These are phyloP conservation scores for Suillus subluteus DNA, from an alignment of 768 basidiomycete species.

Conservation along the genomic window DNA sequence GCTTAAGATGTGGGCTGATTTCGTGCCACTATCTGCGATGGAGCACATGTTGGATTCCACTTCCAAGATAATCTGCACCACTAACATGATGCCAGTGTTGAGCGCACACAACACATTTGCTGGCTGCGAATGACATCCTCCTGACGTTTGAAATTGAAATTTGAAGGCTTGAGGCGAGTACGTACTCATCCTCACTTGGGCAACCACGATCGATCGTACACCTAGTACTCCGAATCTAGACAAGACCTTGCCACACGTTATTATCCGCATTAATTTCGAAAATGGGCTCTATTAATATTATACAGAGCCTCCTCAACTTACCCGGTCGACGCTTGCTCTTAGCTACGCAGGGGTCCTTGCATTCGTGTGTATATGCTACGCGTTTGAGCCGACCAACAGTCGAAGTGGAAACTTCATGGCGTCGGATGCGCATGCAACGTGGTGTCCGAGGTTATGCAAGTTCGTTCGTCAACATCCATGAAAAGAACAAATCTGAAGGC, in stretches of 20 bases:
- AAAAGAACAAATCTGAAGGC: neutral
- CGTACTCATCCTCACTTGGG: neutral
- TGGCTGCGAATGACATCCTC: neutral
- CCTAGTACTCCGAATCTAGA: neutral
- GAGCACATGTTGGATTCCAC: neutral
- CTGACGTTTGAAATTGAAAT: neutral
- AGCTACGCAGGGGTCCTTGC: neutral
- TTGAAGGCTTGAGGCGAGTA: neutral
- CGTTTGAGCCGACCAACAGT: neutral
- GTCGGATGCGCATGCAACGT: neutral
- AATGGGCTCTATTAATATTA: neutral
- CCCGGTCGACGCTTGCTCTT: neutral
- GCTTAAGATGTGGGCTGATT: neutral
- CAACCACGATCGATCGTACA: neutral
- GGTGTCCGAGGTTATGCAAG: slow-evolving; percentile 2
- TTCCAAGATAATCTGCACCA: neutral
- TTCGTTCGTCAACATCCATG: neutral
- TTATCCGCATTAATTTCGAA: neutral
- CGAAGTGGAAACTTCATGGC: neutral
- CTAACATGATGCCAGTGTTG: neutral
- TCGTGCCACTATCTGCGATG: neutral
- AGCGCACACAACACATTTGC: neutral
- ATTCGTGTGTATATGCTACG: neutral
- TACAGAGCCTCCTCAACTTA: neutral
- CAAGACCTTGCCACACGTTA: neutral